Evolutionary conservation across 2,329 filamentous ascomycete species (phyloP).

Genomic region (Aspergillus japonicus): DNA sequence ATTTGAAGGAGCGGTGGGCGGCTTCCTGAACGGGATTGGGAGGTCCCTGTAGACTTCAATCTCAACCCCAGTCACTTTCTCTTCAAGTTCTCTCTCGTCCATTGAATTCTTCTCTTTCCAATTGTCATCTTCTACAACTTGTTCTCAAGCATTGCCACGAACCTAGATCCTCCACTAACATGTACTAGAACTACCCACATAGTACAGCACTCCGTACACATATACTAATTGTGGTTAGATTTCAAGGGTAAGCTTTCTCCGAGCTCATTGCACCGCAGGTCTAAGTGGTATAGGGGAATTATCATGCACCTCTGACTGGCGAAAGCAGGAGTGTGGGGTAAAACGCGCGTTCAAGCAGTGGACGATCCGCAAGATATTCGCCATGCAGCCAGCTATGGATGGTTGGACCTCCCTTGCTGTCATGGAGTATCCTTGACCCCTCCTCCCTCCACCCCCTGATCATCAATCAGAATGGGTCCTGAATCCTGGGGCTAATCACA

Average conservation of each 20-base stretch:
- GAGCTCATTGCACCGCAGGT: not conserved
- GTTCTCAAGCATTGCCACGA: no score
- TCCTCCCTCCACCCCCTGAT: constrained; percentile 2
- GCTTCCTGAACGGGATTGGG: not conserved
- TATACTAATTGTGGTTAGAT: not conserved
- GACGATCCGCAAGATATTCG: not conserved
- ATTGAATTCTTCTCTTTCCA: no score
- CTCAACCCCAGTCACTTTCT: not conserved
- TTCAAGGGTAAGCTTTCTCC: not conserved
- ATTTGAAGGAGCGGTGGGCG: not conserved
- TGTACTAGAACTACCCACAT: not conserved
- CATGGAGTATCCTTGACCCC: not conserved
- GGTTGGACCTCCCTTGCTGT: not conserved
- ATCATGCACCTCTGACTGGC: not conserved
- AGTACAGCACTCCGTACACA: not conserved
- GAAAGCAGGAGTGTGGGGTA: not conserved
- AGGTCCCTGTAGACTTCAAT: not conserved
- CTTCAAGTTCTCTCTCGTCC: not conserved
- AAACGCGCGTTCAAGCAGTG: not conserved
- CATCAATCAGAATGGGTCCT: constrained; percentile 5
- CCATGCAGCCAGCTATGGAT: not conserved
- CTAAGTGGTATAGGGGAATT: not conserved
- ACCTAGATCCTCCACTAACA: not conserved
- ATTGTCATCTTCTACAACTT: no score
- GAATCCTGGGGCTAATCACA: not conserved